Evolutionary conservation across 192 early-diverging fungal genomes (phyloP), one percentile per base, ranked within the genome.

Genomic region (Gonapodya prolifera): DNA sequence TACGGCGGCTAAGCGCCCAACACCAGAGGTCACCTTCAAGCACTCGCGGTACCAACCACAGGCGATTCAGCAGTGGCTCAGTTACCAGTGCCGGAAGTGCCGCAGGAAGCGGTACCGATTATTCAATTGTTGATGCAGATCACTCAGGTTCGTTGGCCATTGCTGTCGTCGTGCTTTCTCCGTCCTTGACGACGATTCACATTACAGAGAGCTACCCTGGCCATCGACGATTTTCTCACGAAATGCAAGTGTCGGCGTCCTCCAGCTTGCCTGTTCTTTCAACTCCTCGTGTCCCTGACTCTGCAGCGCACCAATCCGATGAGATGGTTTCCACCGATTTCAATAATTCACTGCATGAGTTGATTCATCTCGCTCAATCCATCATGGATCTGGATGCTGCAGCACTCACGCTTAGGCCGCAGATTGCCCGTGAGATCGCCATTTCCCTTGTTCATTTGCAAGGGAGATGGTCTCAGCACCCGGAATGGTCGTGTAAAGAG

Each of bases 321-420:
- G 81, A 85, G 0, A 85, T 86, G 69, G 76, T 81, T 71, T 83
- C 86, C 33, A 85, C 85, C 16, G 85, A 84, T 1, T 90, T 93
- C 74, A 86, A 91, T 29, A 80, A 85, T 34, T 85, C 91, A 0
- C 74, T 94, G 1, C 87, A 84, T 29, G 90, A 92, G 35, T 81
- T 94, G 1, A 93, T 92, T 74, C 78, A 83, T 1, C 79, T 90
- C n/a, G 91, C 93, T 0, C 91, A 93, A 75, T 83, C 84, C 13
- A 89, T 94, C 70, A 82, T 95, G 16, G 93, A 95, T 79, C 90
- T 90, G 70, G 83, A 84, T 0, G 33, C 87, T 34, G 81, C 82
- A 34, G 77, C 87, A 0, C 85, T 88, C 17, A 75, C 93, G 33
- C 89, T 92, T 80, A 88, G 86, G 34, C 82, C 89, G 18, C 85